Conservation (phyloP, 441 rosid species). For the Erysimum pusillum region DNA sequence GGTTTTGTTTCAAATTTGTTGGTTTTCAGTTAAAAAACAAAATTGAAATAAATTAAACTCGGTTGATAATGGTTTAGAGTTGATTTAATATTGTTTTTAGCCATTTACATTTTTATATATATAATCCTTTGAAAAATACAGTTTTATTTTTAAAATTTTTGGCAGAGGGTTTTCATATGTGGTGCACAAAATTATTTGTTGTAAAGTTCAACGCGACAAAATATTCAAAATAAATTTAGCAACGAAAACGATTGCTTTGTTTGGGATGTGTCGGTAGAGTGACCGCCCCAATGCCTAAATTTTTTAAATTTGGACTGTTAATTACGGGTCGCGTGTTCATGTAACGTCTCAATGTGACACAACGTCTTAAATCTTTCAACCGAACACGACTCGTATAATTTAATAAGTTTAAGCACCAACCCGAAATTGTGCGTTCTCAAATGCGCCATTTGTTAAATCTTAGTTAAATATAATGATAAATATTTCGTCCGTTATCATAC, state of each 20-base stretch:
- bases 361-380: slow-evolving; percentile 37
- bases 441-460: slow-evolving; percentile 1
- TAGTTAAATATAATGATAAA: neutral
- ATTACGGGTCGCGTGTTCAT: slow-evolving; percentile 34
- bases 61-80: neutral
- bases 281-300: slow-evolving; percentile 33
- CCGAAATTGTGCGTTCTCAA: slow-evolving; percentile 15
- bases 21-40: neutral
- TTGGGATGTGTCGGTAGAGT: slow-evolving; percentile 41
- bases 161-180: neutral
- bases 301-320: slow-evolving; percentile 3
- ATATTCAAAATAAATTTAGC: neutral
- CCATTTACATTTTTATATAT: neutral
- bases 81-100: neutral
- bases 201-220: neutral
- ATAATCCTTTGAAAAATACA: neutral
- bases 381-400: slow-evolving; percentile 38
- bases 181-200: neutral
- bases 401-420: neutral
- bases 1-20: neutral
- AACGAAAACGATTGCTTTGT: slow-evolving; percentile 42
- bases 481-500: slow-evolving; percentile 4
- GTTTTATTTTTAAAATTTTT: neutral
- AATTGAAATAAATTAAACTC: neutral
- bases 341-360: slow-evolving; percentile 38